Conservation (phyloP, 1,284 basidiomycete genomes). For the Leccinum subspadiceum region DNA sequence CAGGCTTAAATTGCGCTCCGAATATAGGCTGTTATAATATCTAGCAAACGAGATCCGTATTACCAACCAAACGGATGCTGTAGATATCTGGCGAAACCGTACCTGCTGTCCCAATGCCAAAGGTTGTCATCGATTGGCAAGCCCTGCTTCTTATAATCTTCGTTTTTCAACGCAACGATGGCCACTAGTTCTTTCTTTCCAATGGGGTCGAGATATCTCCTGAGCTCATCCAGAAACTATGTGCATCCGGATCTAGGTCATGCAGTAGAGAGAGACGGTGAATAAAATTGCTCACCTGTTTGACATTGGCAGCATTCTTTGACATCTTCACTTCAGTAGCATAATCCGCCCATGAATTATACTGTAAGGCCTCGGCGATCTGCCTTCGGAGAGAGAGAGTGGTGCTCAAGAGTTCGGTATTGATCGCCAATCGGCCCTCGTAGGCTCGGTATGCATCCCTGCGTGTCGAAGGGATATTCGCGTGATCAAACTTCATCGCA, state of each 20-base stretch:
- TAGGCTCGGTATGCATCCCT: slow-evolving; percentile 59
- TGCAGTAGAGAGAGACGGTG: neutral
- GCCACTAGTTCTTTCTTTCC: slow-evolving; percentile 62
- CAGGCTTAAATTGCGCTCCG: slow-evolving; percentile 64
- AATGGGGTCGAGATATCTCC: slow-evolving; percentile 66
- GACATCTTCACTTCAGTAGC: slow-evolving; percentile 82
- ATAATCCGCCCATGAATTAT: slow-evolving; percentile 78
- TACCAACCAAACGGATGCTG: neutral
- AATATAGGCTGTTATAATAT: slow-evolving; percentile 71
- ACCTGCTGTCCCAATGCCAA: slow-evolving; percentile 66
- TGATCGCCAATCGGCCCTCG: slow-evolving; percentile 64
- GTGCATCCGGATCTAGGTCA: neutral
- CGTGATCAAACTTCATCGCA: slow-evolving; percentile 65
- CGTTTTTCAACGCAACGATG: slow-evolving; percentile 68
- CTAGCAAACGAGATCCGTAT: slow-evolving; percentile 14
- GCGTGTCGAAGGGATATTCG: slow-evolving; percentile 65
- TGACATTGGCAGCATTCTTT: slow-evolving; percentile 48
- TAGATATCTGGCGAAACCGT: neutral
- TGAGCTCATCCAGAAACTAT: slow-evolving; percentile 69
- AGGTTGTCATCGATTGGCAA: slow-evolving; percentile 67
- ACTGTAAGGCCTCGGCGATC: slow-evolving; percentile 66
- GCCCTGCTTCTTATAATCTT: slow-evolving; percentile 58
- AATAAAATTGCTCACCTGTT: slow-evolving; percentile 41
- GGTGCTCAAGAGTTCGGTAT: slow-evolving; percentile 65
- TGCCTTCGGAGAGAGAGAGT: slow-evolving; percentile 65